These are phyloP conservation scores for Coemansia sp. DNA, from an alignment of 192 early-diverging fungal species.

Conservation along the genomic window DNA sequence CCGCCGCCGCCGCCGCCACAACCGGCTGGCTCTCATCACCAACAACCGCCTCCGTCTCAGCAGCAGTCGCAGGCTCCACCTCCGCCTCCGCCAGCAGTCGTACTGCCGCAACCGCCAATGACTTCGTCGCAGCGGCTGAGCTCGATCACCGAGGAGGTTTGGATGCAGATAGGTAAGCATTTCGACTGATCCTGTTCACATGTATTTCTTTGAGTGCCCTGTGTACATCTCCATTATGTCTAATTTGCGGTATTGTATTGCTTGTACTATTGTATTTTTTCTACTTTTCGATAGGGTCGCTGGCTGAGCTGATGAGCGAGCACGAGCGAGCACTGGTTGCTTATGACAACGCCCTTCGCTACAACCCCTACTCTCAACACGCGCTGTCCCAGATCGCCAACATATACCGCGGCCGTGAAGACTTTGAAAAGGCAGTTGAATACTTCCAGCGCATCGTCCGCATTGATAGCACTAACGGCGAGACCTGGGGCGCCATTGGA, in stretches of 20 bases:
- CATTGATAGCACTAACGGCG: conserved; percentile 84
- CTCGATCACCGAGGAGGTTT: conserved; percentile 41
- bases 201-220: not conserved
- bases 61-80: conserved; percentile 12
- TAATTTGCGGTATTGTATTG: not conserved
- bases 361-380: conserved; percentile 88
- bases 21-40: conserved; percentile 15
- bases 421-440: conserved; percentile 84
- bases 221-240: not conserved
- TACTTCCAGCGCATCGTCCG: conserved; percentile 88
- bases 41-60: conserved; percentile 11
- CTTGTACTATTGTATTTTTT: not conserved
- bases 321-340: conserved; percentile 80
- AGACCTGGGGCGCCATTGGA: conserved; percentile 92
- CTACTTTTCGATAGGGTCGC: conserved; percentile 52
- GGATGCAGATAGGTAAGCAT: conserved; percentile 51
- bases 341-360: conserved; percentile 87
- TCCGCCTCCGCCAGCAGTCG: conserved; percentile 15
- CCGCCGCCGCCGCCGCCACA: not conserved
- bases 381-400: conserved; percentile 82
- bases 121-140: conserved; percentile 43
- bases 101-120: conserved; percentile 19
- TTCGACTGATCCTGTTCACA: not conserved
- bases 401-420: conserved; percentile 79
- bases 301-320: conserved; percentile 73